Percentiles rank a stretch among this genome's conserved stretches.
phyloP scores from a whole-genome alignment of 352 stramenopile genomes.

The Phytophthora pistaciae region DNA sequence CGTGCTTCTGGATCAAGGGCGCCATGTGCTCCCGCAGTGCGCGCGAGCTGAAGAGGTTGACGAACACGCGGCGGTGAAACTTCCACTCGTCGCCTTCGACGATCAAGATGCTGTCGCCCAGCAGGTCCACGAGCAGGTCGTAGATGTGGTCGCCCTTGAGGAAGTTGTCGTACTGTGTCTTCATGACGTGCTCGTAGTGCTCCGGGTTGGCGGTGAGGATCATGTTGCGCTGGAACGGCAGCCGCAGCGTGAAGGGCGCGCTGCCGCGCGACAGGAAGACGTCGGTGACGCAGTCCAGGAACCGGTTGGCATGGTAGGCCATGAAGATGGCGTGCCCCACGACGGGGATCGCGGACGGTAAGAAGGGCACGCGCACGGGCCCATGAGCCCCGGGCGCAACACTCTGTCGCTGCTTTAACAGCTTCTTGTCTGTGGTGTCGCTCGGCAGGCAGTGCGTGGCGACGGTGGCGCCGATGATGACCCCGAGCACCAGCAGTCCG shows the following conservation, averaged over 20 bases:
- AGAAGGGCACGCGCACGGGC: constrained; percentile 24
- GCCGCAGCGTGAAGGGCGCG: constrained; percentile 26
- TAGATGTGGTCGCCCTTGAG: constrained; percentile 67
- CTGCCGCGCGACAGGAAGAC: constrained; percentile 28
- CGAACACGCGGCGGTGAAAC: constrained; percentile 82
- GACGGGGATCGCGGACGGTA: constrained; percentile 40
- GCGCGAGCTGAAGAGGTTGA: constrained; percentile 85
- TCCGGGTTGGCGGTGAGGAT: constrained; percentile 40
- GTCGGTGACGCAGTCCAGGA: constrained; percentile 46
- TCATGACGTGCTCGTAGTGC: constrained; percentile 64
- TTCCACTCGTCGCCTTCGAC: constrained; percentile 71
- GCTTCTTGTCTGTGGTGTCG: constrained; percentile 28
- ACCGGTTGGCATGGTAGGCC: constrained; percentile 28
- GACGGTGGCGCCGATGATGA: constrained; percentile 25
- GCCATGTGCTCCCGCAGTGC: constrained; percentile 62
- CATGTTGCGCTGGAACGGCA: constrained; percentile 39
- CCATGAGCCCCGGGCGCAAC: constrained; percentile 31
- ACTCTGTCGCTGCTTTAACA: constrained; percentile 25
- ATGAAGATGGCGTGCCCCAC: constrained; percentile 42
- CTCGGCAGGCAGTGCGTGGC: constrained; percentile 24
- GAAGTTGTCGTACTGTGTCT: constrained; percentile 80
- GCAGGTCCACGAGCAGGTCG: constrained; percentile 55
- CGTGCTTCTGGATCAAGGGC: constrained; percentile 48
- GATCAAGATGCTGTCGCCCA: constrained; percentile 81
- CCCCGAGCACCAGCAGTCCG: constrained; percentile 27